Conservation (phyloP, 345 rosid species). For the Brassica juncea region DNA sequence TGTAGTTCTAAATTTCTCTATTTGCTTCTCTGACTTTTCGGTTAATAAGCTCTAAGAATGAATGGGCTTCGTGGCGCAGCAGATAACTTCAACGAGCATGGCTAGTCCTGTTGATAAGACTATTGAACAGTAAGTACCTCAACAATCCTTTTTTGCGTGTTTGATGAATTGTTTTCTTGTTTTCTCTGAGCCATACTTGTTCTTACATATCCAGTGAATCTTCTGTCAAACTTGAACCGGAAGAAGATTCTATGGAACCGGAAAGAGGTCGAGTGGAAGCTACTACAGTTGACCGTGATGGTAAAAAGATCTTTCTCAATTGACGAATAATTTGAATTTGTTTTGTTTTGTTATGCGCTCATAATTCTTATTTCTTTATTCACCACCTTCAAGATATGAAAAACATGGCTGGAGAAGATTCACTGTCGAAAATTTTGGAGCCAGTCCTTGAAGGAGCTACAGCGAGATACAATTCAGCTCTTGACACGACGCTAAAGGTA, state of each 20-base stretch:
- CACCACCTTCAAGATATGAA: conserved; percentile 14
- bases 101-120: conserved; percentile 3
- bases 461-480: background rate
- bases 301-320: conserved; percentile 2
- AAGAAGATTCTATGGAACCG: too few species aligned
- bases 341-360: background rate
- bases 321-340: background rate
- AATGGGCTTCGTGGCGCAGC: conserved; percentile 23
- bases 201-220: background rate
- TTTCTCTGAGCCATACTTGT: background rate
- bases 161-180: background rate
- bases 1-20: background rate
- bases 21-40: background rate
- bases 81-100: conserved; percentile 17
- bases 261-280: background rate
- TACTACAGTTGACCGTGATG: background rate
- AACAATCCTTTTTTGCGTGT: background rate
- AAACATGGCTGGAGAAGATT: background rate
- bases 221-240: background rate
- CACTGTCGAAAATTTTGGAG: background rate
- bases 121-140: conserved; percentile 22
- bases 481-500: background rate
- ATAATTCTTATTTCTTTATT: background rate
- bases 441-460: background rate
- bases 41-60: background rate